A percentile compares a stretch with the other conserved stretches of the same genome.
Conservation (phyloP, 495 filamentous ascomycete species). For the Thermochaetoides thermophila region DNA sequence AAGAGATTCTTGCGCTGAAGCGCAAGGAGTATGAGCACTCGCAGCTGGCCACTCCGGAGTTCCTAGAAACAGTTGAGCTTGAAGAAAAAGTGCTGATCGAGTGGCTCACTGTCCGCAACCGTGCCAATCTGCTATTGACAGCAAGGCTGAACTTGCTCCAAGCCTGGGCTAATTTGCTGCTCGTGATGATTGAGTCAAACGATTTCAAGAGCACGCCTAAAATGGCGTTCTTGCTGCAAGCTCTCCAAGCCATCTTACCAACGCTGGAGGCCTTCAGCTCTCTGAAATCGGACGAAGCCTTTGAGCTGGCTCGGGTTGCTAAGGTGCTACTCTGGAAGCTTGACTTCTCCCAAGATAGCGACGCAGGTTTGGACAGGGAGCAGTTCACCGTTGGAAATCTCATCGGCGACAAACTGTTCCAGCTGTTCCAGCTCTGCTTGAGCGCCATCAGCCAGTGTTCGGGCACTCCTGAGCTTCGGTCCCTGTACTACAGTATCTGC, state of each 20-base stretch:
- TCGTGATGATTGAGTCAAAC: conserved; percentile 62
- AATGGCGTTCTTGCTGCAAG: conserved; percentile 64
- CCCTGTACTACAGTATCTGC: conserved; percentile 76
- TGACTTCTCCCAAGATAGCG: conserved; percentile 35
- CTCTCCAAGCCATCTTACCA: conserved; percentile 71
- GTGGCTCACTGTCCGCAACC: conserved; percentile 48
- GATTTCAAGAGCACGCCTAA: conserved; percentile 53
- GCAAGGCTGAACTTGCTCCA: conserved; percentile 50
- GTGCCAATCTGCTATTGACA: conserved; percentile 39
- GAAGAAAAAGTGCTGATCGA: conserved; percentile 44
- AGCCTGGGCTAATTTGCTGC: conserved; percentile 69
- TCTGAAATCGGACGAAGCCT: conserved; percentile 46
- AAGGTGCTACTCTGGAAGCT: conserved; percentile 62
- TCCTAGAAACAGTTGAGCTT: conserved; percentile 39
- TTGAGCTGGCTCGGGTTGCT: conserved; percentile 61
- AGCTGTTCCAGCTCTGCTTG: conserved; percentile 75
- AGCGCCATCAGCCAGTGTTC: conserved; percentile 57
- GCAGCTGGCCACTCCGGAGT: conserved; percentile 36
- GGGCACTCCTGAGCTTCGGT: conserved; percentile 53
- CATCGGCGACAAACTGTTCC: conserved; percentile 75
- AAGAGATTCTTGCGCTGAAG: conserved; percentile 46
- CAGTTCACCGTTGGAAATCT: conserved; percentile 47
- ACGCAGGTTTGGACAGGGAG: conserved; percentile 26
- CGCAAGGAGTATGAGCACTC: conserved; percentile 38
- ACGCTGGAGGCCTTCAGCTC: conserved; percentile 62